These are phyloP conservation scores for Aspergillus olivimuriae DNA, from an alignment of 495 filamentous ascomycete species.

Conservation along the genomic window DNA sequence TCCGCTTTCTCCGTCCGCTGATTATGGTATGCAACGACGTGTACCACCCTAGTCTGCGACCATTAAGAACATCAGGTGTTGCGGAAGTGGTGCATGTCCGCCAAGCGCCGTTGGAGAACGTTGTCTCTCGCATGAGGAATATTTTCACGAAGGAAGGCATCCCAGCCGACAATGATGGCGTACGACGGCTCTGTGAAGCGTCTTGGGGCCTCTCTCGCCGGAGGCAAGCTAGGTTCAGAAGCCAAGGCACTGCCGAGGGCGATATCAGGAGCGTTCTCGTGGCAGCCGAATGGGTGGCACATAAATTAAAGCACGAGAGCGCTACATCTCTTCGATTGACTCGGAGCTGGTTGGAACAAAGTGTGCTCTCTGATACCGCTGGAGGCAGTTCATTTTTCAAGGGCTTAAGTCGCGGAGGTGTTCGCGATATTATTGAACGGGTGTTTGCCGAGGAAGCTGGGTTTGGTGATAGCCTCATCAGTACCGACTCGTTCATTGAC, in stretches of 20 bases:
- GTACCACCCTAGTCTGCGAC: constrained; percentile 85
- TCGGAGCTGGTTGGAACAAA: constrained; percentile 74
- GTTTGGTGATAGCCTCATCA: constrained; percentile 55
- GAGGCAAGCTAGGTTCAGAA: constrained; percentile 46
- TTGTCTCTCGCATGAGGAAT: constrained; percentile 71
- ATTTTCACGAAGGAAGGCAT: constrained; percentile 87
- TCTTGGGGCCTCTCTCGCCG: constrained; percentile 78
- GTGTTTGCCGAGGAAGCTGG: constrained; percentile 84
- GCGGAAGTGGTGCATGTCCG: constrained; percentile 92
- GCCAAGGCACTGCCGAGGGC: constrained; percentile 64
- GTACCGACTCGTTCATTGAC: constrained; percentile 28
- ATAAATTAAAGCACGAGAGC: constrained; percentile 58
- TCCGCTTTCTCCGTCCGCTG: constrained; percentile 77
- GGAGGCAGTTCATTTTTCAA: constrained; percentile 73
- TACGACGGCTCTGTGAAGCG: constrained; percentile 83
- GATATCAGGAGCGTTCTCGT: constrained; percentile 92
- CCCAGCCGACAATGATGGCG: constrained; percentile 76
- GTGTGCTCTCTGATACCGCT: constrained; percentile 60
- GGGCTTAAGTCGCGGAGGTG: constrained; percentile 68
- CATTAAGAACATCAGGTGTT: constrained; percentile 68
- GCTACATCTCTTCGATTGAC: constrained; percentile 50
- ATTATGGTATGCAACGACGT: constrained; percentile 96
- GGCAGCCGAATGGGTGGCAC: constrained; percentile 89
- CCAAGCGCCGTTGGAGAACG: constrained; percentile 78
- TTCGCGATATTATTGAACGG: constrained; percentile 75